Percentiles rank a stretch among this genome's conserved stretches.
Evolutionary conservation across 2,329 filamentous ascomycete species (phyloP).

Genomic region (Ophiostoma quercus): DNA sequence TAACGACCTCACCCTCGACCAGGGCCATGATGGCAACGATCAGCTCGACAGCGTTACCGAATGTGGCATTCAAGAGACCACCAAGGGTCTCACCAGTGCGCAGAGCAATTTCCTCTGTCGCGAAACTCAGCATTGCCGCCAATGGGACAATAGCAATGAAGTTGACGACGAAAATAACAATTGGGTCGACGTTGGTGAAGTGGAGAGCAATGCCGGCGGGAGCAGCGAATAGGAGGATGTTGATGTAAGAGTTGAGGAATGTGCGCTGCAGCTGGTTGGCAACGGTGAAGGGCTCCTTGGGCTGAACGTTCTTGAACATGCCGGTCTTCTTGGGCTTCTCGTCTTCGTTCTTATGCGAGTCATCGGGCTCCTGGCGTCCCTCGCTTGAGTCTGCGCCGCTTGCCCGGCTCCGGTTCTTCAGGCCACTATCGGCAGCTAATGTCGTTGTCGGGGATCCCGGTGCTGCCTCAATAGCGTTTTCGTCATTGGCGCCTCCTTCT

Average conservation of each 20-base stretch:
- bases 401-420: conserved; percentile 30
- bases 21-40: conserved; percentile 86
- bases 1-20: conserved; percentile 65
- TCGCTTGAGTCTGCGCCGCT: conserved; percentile 23
- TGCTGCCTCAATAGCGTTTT: conserved; percentile 7
- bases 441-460: conserved; percentile 21
- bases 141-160: conserved; percentile 89
- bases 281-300: conserved; percentile 53
- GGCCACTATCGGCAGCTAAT: conserved; percentile 21
- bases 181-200: conserved; percentile 50
- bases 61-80: conserved; percentile 82
- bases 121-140: conserved; percentile 74
- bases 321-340: conserved; percentile 38
- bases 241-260: conserved; percentile 79
- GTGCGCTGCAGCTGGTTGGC: conserved; percentile 67
- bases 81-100: conserved; percentile 79
- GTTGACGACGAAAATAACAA: conserved; percentile 78
- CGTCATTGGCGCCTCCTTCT: conserved; percentile 11
- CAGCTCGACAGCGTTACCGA: conserved; percentile 83
- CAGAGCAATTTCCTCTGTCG: conserved; percentile 83
- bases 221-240: conserved; percentile 70
- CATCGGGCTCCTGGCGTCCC: conserved; percentile 22
- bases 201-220: conserved; percentile 70
- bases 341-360: conserved; percentile 33
- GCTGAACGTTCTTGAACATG: conserved; percentile 44